A percentile compares a stretch with the other conserved stretches of the same genome.
phyloP scores from a whole-genome alignment of 306 rosid genomes.

The Fragaria ananassa region DNA sequence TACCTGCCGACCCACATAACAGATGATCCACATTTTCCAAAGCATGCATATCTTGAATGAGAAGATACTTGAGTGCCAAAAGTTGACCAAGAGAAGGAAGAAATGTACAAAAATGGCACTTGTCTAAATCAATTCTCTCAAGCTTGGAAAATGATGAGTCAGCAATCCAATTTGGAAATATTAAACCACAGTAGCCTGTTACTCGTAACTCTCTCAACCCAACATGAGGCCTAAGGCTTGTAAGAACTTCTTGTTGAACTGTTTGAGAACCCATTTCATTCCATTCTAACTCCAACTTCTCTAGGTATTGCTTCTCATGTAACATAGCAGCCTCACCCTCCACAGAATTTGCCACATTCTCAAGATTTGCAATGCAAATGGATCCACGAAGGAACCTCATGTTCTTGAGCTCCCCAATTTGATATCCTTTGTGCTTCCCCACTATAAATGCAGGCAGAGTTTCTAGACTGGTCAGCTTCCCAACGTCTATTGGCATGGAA shows the following conservation, averaged over 20 bases:
- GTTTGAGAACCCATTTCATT: not conserved
- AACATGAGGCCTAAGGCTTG: conserved; percentile 6
- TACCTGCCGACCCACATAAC: not conserved
- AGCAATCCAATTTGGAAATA: conserved; percentile 23
- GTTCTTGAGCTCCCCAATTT: conserved; percentile 20
- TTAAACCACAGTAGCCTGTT: conserved; percentile 13
- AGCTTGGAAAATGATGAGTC: conserved; percentile 10
- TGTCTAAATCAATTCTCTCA: conserved; percentile 7
- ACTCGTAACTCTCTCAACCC: conserved; percentile 5
- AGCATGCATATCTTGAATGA: not conserved
- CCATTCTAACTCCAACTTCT: conserved; percentile 26
- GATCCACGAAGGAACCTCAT: conserved; percentile 21
- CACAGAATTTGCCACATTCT: conserved; percentile 8
- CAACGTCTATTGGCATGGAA: not conserved
- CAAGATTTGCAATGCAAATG: conserved; percentile 21
- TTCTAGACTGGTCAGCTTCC: conserved; percentile 3
- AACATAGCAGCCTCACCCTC: conserved; percentile 13
- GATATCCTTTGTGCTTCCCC: not conserved
- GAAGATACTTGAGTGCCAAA: conserved; percentile 3
- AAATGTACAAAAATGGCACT: not conserved
- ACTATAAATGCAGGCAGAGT: not conserved
- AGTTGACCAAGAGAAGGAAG: conserved; percentile 18
- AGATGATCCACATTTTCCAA: not conserved
- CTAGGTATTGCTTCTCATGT: conserved; percentile 15
- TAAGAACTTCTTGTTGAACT: not conserved